These are phyloP conservation scores for Biscogniauxia mediterranea DNA, from an alignment of 2,329 filamentous ascomycete genomes.

Conservation along the genomic window DNA sequence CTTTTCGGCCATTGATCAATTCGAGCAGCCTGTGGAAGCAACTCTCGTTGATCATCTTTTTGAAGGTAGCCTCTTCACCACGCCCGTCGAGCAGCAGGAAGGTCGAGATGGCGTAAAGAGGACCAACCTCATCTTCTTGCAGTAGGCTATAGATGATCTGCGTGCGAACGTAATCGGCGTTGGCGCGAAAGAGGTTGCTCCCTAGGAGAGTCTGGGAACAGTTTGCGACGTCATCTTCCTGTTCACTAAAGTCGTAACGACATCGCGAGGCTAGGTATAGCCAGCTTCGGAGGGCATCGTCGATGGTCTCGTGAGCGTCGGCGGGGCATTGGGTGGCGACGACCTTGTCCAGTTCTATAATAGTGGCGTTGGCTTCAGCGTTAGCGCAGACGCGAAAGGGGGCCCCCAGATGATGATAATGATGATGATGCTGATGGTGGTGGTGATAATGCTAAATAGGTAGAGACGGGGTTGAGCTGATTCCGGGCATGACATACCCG, in stretches of 20 bases:
- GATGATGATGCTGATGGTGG: too few relatives aligned
- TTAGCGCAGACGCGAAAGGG: neutral
- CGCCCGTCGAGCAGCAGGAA: constrained; percentile 87
- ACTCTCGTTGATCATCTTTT: constrained; percentile 82
- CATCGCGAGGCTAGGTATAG: constrained; percentile 74
- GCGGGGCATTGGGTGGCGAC: constrained; percentile 43
- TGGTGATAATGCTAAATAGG: neutral
- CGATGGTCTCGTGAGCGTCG: constrained; percentile 60
- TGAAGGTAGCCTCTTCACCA: constrained; percentile 72
- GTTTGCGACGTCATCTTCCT: constrained; percentile 74
- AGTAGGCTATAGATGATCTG: constrained; percentile 91
- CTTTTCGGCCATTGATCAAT: constrained; percentile 66
- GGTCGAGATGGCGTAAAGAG: constrained; percentile 79
- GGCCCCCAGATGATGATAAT: neutral
- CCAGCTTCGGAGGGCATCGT: constrained; percentile 83
- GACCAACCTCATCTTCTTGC: constrained; percentile 79
- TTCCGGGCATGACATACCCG: constrained; percentile 55
- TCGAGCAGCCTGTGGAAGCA: constrained; percentile 83
- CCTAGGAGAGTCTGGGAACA: constrained; percentile 79
- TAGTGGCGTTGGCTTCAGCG: constrained; percentile 2
- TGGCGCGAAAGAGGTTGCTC: constrained; percentile 69
- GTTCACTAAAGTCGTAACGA: constrained; percentile 71
- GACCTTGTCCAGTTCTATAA: constrained; percentile 47
- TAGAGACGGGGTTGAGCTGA: constrained; percentile 11
- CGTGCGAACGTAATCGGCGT: constrained; percentile 83